Conservation (phyloP, 129 eudicot species). For the Solidago caesia region DNA sequence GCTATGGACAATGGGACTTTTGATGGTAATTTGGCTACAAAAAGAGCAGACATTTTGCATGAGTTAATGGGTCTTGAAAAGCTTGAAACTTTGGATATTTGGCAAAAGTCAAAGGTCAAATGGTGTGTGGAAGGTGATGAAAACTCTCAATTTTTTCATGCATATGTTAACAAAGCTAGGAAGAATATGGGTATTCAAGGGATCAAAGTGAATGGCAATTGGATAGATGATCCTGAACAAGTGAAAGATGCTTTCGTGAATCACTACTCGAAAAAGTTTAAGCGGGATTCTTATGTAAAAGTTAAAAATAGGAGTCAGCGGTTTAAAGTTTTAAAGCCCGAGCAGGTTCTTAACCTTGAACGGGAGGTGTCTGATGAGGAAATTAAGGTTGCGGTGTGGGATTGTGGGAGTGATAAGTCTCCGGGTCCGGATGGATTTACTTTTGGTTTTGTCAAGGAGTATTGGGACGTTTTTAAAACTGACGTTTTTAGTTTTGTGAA, state of each 20-base stretch:
- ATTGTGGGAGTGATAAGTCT: not conserved
- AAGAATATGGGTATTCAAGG: not conserved
- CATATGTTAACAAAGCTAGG: not conserved
- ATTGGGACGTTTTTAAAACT: no score
- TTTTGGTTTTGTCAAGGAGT: no score
- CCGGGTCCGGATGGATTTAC: not conserved
- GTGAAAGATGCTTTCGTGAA: not conserved
- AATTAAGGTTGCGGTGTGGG: not conserved
- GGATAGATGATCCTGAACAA: not conserved
- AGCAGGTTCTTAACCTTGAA: not conserved
- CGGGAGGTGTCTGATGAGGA: not conserved
- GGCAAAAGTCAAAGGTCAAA: not conserved
- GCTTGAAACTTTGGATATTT: not conserved
- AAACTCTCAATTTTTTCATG: not conserved
- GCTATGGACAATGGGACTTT: no score
- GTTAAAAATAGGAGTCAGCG: not conserved
- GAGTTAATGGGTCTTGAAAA: not conserved
- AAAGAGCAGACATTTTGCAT: not conserved
- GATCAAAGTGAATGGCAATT: constrained; percentile 1
- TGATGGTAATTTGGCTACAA: no score
- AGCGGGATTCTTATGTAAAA: not conserved
- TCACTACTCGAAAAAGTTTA: not conserved
- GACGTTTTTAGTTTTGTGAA: no score
- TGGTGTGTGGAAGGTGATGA: not conserved
- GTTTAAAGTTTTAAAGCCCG: not conserved